A percentile compares a stretch with the other conserved stretches of the same genome.
These are phyloP conservation scores for Xylaria curta DNA, from an alignment of 495 filamentous ascomycete genomes.

Conservation along the genomic window DNA sequence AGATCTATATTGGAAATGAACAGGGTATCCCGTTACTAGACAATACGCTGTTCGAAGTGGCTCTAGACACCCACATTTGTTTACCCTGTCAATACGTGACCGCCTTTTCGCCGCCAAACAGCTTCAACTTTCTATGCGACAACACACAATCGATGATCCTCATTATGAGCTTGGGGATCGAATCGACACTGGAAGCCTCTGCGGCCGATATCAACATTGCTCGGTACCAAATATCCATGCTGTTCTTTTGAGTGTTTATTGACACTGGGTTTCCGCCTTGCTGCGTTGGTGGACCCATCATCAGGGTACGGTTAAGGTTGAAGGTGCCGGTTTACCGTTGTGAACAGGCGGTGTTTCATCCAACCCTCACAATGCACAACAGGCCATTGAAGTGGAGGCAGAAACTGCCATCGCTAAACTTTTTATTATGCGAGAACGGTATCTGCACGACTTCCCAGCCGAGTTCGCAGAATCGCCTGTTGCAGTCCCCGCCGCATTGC, in stretches of 20 bases:
- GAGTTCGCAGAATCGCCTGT: constrained; percentile 6
- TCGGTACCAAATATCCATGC: background rate
- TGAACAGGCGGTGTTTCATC: constrained; percentile 25
- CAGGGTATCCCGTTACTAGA: background rate
- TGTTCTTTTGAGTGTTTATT: background rate
- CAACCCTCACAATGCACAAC: constrained; percentile 22
- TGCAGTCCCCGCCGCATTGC: constrained; percentile 5
- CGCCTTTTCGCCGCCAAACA: background rate
- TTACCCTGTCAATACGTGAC: background rate
- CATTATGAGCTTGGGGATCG: background rate
- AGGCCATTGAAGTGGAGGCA: constrained; percentile 12
- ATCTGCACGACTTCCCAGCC: background rate
- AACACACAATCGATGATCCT: background rate
- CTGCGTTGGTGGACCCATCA: constrained; percentile 5
- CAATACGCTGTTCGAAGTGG: background rate
- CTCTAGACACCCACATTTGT: background rate
- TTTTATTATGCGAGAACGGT: constrained; percentile 3
- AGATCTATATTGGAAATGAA: constrained; percentile 68
- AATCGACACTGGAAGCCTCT: background rate
- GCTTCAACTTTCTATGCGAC: background rate
- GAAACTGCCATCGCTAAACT: background rate
- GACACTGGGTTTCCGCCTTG: background rate
- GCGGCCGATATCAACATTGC: background rate
- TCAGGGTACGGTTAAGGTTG: background rate
- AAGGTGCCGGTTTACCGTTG: constrained; percentile 12